A percentile compares a stretch with the other conserved stretches of the same genome.
phyloP scores from a whole-genome alignment of 768 basidiomycete species.

The Hortiboletus flavorubellus region DNA sequence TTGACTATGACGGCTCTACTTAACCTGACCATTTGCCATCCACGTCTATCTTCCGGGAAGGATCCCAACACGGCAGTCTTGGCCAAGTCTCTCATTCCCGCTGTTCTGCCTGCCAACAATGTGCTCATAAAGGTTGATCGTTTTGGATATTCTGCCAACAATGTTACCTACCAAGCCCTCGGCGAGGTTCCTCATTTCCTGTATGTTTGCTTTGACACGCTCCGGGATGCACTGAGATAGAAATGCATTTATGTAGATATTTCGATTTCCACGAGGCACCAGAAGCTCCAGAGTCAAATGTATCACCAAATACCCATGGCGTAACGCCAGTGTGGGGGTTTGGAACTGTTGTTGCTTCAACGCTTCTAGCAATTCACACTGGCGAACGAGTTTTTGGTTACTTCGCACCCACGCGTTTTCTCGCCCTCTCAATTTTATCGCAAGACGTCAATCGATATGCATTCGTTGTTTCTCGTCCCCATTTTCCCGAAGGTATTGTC shows the following conservation, averaged over 20 bases:
- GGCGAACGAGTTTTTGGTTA: slow-evolving; percentile 65
- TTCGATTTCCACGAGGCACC: slow-evolving; percentile 64
- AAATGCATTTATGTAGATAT: slow-evolving; percentile 45
- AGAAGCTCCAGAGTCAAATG: slow-evolving; percentile 24
- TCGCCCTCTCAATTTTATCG: slow-evolving; percentile 50
- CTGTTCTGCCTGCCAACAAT: slow-evolving; percentile 38
- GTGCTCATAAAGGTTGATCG: slow-evolving; percentile 57
- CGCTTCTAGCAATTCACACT: slow-evolving; percentile 42
- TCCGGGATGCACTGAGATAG: background rate
- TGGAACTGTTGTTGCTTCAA: slow-evolving; percentile 51
- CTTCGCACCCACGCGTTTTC: slow-evolving; percentile 55
- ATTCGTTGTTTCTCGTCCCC: slow-evolving; percentile 58
- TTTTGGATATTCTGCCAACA: slow-evolving; percentile 72
- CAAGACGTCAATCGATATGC: slow-evolving; percentile 48
- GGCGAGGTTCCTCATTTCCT: slow-evolving; percentile 42
- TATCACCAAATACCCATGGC: slow-evolving; percentile 52
- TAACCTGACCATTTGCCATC: slow-evolving; percentile 39
- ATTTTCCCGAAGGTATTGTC: slow-evolving; percentile 53
- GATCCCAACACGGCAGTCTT: slow-evolving; percentile 29
- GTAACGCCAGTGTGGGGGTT: slow-evolving; percentile 74
- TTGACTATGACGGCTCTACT: slow-evolving; percentile 8
- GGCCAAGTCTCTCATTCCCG: slow-evolving; percentile 20
- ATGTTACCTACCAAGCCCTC: slow-evolving; percentile 63
- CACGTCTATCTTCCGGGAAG: slow-evolving; percentile 36
- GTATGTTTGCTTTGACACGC: slow-evolving; percentile 16